A percentile compares a stretch with the other conserved stretches of the same genome.
These are phyloP conservation scores for Trypethelium eluteriae DNA, from an alignment of 495 filamentous ascomycete genomes.

Conservation along the genomic window DNA sequence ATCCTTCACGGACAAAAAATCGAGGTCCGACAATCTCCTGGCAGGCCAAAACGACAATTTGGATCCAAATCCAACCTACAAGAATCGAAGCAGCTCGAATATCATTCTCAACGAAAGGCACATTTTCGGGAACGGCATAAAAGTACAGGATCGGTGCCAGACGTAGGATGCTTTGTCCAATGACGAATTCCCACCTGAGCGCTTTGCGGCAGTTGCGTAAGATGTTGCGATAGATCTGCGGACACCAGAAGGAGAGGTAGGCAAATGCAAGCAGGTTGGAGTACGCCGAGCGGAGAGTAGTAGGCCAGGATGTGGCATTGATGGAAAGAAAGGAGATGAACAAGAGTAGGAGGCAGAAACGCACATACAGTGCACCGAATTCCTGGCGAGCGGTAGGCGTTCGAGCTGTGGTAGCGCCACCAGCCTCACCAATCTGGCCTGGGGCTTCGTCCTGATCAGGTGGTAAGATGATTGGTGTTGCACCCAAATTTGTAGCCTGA, in stretches of 20 bases:
- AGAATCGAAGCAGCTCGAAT: slow-evolving; percentile 53
- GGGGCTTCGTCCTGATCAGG: slow-evolving; percentile 70
- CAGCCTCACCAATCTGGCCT: slow-evolving; percentile 38
- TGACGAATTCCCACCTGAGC: slow-evolving; percentile 76
- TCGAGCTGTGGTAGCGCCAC: slow-evolving; percentile 19
- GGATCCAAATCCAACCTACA: slow-evolving; percentile 83
- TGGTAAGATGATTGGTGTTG: slow-evolving; percentile 67
- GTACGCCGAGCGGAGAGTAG: slow-evolving; percentile 59
- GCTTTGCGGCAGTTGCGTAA: slow-evolving; percentile 86
- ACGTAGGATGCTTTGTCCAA: slow-evolving; percentile 72
- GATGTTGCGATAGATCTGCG: slow-evolving; percentile 84
- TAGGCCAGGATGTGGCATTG: slow-evolving; percentile 68
- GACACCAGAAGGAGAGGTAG: slow-evolving; percentile 85
- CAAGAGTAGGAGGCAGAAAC: slow-evolving; percentile 67
- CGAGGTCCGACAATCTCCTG: slow-evolving; percentile 84
- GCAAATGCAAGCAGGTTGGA: slow-evolving; percentile 56
- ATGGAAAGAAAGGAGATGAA: slow-evolving; percentile 65
- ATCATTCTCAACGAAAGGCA: slow-evolving; percentile 71
- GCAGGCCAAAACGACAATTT: slow-evolving; percentile 65
- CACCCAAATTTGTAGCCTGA: slow-evolving; percentile 39
- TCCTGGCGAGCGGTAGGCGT: slow-evolving; percentile 42
- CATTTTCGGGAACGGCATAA: slow-evolving; percentile 62
- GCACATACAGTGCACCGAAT: slow-evolving; percentile 67
- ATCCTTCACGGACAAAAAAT: slow-evolving; percentile 61
- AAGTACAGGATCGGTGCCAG: slow-evolving; percentile 76